phyloP scores from a whole-genome alignment of 306 rosid species.

The Vicia faba region DNA sequence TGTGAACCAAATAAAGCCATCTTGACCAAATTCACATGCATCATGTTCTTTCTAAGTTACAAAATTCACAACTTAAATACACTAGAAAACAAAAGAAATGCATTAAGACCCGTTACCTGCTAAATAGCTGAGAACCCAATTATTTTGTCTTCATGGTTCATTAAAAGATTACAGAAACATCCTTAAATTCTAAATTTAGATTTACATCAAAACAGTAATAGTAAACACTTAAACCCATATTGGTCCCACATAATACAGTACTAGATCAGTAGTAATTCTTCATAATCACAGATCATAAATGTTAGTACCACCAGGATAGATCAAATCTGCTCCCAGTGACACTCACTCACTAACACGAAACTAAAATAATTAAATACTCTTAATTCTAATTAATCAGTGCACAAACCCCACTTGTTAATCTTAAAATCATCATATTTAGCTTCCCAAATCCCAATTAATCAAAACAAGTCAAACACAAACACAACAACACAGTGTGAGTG shows the following conservation, averaged over 20 bases:
- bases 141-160: neutral
- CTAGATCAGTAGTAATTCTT: neutral
- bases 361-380: neutral
- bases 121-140: neutral
- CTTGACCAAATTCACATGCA: too few relatives aligned
- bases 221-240: neutral
- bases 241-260: neutral
- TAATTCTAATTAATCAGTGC: conserved; percentile 21
- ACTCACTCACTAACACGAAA: conserved; percentile 7
- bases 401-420: conserved; percentile 35
- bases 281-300: neutral
- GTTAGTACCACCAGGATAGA: neutral
- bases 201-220: neutral
- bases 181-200: neutral
- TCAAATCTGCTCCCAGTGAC: neutral
- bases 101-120: neutral
- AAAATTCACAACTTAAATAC: too few relatives aligned
- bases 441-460: conserved; percentile 4
- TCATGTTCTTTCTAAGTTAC: too few relatives aligned
- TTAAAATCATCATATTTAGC: neutral
- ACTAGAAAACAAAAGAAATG: neutral
- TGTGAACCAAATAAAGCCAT: too few relatives aligned
- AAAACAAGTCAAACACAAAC: conserved; percentile 12
- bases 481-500: neutral
- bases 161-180: neutral